Evolutionary conservation across 345 rosid genomes (phyloP).

Genomic region (Leavenworthia alabamica): DNA sequence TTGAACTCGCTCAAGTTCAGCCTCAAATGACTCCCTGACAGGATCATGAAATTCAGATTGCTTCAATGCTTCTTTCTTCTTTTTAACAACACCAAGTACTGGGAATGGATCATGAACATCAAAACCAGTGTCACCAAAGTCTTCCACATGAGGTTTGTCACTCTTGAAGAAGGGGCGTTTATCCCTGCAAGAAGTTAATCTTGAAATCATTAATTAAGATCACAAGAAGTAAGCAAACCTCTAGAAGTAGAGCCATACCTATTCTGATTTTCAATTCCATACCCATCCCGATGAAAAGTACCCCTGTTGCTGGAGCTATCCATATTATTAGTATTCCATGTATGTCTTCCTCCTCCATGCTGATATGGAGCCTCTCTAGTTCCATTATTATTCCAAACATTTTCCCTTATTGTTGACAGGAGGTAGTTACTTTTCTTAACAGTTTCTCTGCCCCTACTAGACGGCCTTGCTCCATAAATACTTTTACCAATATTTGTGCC

Average conservation of each 20-base stretch:
- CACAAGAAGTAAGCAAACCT: conserved; percentile 43
- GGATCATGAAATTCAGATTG: conserved; percentile 88
- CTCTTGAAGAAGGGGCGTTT: conserved; percentile 49
- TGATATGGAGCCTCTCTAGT: conserved; percentile 55
- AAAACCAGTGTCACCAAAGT: conserved; percentile 46
- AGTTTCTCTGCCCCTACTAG: conserved; percentile 45
- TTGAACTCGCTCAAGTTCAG: conserved; percentile 96
- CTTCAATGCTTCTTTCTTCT: conserved; percentile 68
- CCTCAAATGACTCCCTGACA: conserved; percentile 94
- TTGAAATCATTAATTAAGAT: conserved; percentile 42
- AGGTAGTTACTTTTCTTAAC: conserved; percentile 46
- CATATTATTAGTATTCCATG: conserved; percentile 41
- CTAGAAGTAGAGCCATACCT: conserved; percentile 37
- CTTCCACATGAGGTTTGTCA: conserved; percentile 66
- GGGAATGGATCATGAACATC: conserved; percentile 76
- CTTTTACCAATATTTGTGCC: conserved; percentile 41
- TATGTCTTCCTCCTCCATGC: conserved; percentile 57
- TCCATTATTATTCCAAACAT: conserved; percentile 41
- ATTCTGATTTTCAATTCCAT: conserved; percentile 48
- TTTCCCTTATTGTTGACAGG: conserved; percentile 42
- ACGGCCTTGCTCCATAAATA: conserved; percentile 38
- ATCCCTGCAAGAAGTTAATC: conserved; percentile 51
- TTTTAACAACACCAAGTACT: conserved; percentile 64
- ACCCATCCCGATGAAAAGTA: conserved; percentile 38
- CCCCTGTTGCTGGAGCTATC: conserved; percentile 47